phyloP scores from a whole-genome alignment of 2,329 filamentous ascomycete genomes.

The Microdochium nivale region DNA sequence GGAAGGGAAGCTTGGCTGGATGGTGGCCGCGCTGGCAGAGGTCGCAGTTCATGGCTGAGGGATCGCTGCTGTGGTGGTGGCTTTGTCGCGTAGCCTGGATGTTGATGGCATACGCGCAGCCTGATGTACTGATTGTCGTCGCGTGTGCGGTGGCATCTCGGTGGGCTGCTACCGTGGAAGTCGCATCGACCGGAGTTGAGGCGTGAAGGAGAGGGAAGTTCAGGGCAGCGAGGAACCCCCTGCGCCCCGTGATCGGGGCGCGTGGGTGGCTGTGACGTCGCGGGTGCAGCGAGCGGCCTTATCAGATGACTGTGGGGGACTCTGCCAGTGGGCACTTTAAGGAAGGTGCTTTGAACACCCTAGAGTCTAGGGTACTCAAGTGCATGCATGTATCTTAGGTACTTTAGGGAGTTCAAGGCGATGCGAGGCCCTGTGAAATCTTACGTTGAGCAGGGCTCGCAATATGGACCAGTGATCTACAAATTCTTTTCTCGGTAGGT shows the following conservation, averaged over 20 bases:
- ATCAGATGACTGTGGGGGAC: neutral
- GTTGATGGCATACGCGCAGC: neutral
- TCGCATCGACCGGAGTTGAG: too few relatives aligned
- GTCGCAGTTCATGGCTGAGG: slow-evolving; percentile 55
- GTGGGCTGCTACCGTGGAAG: too few relatives aligned
- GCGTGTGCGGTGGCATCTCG: neutral
- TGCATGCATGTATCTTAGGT: too few relatives aligned
- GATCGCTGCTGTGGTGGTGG: neutral
- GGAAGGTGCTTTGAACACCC: too few relatives aligned
- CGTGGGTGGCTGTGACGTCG: neutral
- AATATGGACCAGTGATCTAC: too few relatives aligned
- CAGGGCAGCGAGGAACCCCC: neutral
- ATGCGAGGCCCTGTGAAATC: too few relatives aligned
- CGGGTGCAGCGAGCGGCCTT: neutral
- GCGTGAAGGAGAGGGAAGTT: neutral
- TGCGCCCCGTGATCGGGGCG: neutral
- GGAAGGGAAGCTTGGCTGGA: slow-evolving; percentile 49
- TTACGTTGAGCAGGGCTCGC: too few relatives aligned
- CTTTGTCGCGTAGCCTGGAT: neutral
- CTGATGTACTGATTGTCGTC: neutral
- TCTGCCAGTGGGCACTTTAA: neutral
- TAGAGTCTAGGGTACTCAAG: too few relatives aligned
- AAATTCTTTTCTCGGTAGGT: too few relatives aligned
- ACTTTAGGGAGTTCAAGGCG: too few relatives aligned
- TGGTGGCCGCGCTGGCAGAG: slow-evolving; percentile 53